phyloP scores from a whole-genome alignment of 345 rosid genomes.

The Citrus australasica region DNA sequence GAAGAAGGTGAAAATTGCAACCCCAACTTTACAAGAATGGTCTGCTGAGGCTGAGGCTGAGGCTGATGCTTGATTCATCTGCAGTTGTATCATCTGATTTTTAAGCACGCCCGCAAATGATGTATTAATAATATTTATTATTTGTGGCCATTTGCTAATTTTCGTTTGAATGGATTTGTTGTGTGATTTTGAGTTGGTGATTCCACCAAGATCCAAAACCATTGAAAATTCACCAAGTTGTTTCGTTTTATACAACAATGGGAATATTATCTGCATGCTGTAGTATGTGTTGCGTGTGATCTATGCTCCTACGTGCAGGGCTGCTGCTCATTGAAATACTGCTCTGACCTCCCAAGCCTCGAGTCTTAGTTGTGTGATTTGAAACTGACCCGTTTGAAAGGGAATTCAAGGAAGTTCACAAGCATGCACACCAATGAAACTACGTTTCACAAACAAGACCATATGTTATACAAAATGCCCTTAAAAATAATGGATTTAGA shows the following conservation, averaged over 20 bases:
- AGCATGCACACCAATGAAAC: too few relatives aligned
- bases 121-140: neutral
- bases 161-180: neutral
- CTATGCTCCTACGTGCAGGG: too few relatives aligned
- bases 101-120: neutral
- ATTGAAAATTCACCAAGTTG: neutral
- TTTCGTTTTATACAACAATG: neutral
- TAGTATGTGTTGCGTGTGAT: too few relatives aligned
- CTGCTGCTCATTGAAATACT: too few relatives aligned
- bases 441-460: too few relatives aligned
- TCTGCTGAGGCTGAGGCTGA: constrained; percentile 24
- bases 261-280: neutral
- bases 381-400: too few relatives aligned
- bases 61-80: constrained; percentile 29
- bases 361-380: too few relatives aligned
- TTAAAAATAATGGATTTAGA: too few relatives aligned
- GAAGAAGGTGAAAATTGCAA: constrained; percentile 62
- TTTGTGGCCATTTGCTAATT: too few relatives aligned
- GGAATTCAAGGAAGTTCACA: too few relatives aligned
- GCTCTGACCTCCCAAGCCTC: too few relatives aligned
- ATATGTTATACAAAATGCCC: too few relatives aligned
- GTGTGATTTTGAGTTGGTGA: neutral
- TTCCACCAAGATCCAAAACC: neutral
- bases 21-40: constrained; percentile 65
- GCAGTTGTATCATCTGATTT: neutral